Evolutionary conservation across 2,329 filamentous ascomycete species (phyloP), one percentile per base, ranked within the genome.

Genomic region (Orbilia quercus): DNA sequence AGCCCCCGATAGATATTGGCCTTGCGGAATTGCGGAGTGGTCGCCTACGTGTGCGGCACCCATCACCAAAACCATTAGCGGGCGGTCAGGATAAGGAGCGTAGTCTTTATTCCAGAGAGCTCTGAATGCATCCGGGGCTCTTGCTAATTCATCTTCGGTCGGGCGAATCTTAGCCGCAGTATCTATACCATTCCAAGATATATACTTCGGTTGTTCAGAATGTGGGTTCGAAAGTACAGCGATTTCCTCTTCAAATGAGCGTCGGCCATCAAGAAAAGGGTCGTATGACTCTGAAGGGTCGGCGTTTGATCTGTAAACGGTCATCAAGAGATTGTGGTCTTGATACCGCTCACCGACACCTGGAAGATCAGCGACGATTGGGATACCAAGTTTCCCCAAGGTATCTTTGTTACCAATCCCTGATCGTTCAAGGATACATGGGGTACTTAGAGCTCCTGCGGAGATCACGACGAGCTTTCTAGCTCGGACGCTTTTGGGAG

Each of bases 21-120:
- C 80, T 2, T 81, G 80, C 1, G 78, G 79, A 0, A 84, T 76
- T 1, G 77, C 76, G 0, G 79, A 79, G 0, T 80, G 83, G 44
- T 84, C 82, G 0, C 81, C 83, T 0, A 83, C 79, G 76, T 82
- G 84, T 31, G 79, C 79, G 25, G 40, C 40, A 54, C 82, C 78
- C 28, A 81, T 77, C 51, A 77, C 82, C 2, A 82, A 79, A 1
- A 86, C 80, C 79, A 83, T 82, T 7, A 87, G 57, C 0, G 85
- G 85, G n/a, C 82, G 82, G 45, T 85, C 82, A 0, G 79, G 78
- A 83, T 92, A 92, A 79, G 93, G 82, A 83, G 91, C 90, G 81
- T 93, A 94, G 82, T 94, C 93, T 60, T 86, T 88, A 77, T 93
- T 87, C 90, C 90, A 94, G 1, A 90, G 90, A 5, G 86, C 85